Evolutionary conservation across 768 basidiomycete genomes (phyloP).

Genomic region (Tulasnella sp.): DNA sequence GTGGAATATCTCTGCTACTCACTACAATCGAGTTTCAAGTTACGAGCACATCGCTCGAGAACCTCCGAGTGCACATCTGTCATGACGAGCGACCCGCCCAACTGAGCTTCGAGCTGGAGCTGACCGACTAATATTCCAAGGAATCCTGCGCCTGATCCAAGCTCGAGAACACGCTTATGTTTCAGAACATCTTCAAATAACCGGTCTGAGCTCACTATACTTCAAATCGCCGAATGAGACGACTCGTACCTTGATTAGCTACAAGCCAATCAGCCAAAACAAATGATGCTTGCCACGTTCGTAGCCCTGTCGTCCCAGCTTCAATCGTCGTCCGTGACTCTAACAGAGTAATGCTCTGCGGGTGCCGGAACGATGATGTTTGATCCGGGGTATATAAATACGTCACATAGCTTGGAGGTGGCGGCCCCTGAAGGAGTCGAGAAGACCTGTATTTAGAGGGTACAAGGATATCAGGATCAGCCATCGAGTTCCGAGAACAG

Average conservation of each 20-base stretch:
- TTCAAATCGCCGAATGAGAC: constrained; percentile 17
- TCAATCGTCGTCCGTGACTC: constrained; percentile 70
- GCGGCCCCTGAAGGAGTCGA: constrained; percentile 15
- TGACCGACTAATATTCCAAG: constrained; percentile 52
- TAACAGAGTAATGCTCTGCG: constrained; percentile 39
- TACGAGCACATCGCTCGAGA: constrained; percentile 47
- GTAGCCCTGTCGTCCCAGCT: constrained; percentile 64
- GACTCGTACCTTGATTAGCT: constrained; percentile 38
- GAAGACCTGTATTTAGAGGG: constrained; percentile 26
- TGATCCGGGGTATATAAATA: constrained; percentile 25
- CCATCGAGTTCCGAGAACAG: constrained; percentile 40
- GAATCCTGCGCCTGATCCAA: constrained; percentile 71
- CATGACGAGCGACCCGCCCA: constrained; percentile 32
- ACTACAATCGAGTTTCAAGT: constrained; percentile 61
- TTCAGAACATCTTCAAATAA: constrained; percentile 33
- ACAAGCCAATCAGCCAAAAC: constrained; percentile 53
- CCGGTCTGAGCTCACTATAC: neutral
- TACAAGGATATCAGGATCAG: constrained; percentile 17
- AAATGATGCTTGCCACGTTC: constrained; percentile 70
- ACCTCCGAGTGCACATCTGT: constrained; percentile 60
- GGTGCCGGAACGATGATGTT: constrained; percentile 20
- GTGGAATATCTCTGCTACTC: no score
- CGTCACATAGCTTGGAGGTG: constrained; percentile 21
- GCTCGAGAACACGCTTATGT: constrained; percentile 48
- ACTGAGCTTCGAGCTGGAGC: constrained; percentile 35